Base-by-base conservation (phyloP, 345 rosid species). In the Gossypium sturtianum region DNA sequence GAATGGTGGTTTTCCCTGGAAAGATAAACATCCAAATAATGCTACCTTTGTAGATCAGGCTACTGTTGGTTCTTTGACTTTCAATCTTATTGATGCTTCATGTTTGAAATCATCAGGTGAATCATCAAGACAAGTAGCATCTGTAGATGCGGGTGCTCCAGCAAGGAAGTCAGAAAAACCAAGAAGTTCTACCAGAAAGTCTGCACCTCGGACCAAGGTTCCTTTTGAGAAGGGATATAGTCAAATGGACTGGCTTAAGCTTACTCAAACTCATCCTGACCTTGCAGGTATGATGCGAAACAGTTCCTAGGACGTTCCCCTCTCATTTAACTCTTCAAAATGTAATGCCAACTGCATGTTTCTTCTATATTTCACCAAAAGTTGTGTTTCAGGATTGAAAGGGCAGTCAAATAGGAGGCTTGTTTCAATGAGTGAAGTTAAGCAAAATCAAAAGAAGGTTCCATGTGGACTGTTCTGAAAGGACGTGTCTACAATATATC, bases 391-490 rank as follows among this genome's bases (percentile, higher is more conserved):
- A 95, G 97, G 92, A 60, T 80, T 93, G 59, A 91, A 89, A 81
- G 97, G 97, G 73, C 89, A 80, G 75, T 90, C 99, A n/a, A 91
- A 87, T 80, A 89, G 34, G 79, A 88, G 97, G 87, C 87, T 80
- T 72, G 89, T 95, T 19, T 49, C 94, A 15, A 85, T 84, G 91
- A 80, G 78, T 69, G 93, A 91, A 85, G 97, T 93, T 29, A 93
- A 91, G 81, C 81, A 84, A 80, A 93, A 93, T 74, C 82, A 74
- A 79, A 72, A 43, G 97, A 90, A 80, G 97, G 90, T 77, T 88
- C 92, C 5, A 91, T 90, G 97, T 93, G 98, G 99, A 91, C 97
- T 65, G 94, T 93, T 72, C 76, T 95, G 66, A 91, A 91, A 85
- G 97, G 99, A 15, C 89, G 84, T 1, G 97, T 90, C 1, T 93